Evolutionary conservation across 345 rosid genomes (phyloP), one percentile per base, ranked within the genome.

Genomic region (Adansonia digitata): DNA sequence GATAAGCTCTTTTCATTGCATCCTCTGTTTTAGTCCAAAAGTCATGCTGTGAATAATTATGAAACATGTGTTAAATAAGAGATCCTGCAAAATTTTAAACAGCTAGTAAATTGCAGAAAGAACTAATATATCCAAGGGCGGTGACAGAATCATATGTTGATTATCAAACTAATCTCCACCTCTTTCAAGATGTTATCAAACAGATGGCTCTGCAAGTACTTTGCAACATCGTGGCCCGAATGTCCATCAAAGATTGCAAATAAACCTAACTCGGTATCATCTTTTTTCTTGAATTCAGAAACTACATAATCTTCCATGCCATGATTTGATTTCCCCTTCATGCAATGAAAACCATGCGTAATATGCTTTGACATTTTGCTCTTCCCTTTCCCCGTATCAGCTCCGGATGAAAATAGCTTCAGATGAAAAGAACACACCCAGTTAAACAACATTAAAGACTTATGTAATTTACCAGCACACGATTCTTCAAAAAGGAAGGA

Each of bases 161-260:
- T 76, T 55, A 77, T 45, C 51, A 42, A 75, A 75, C 34, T 1
- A 60, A 64, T 52, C 18, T 49, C 34, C 83, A 93, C 97, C 91
- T 91, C 86, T 75, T 86, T 88, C 56, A 91, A 71, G 65, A 93
- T 93, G 75, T 89, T 91, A 79, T 77, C 79, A 78, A 91, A 93
- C 74, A 93, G 86, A 84, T 90, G 87, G 7, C 37, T 84, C 72
- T 91, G 94, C 77, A 93, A 77, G 77, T 91, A 93, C 74, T 69
- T 84, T 60, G 98, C 94, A 59, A 59, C 95, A 78, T 84, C 94
- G 69, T 91, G 92, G 7, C 98, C 98, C 81, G 85, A 59, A 81
- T 93, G 98, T 62, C 98, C 98, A 73, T 93, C 98, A 43, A 86
- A 93, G 80, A 93, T 89, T 1, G 94, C 98, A 77, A 93, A 93